These are phyloP conservation scores for Euphrasia arctica DNA, from an alignment of 305 asterid species.

Conservation along the genomic window DNA sequence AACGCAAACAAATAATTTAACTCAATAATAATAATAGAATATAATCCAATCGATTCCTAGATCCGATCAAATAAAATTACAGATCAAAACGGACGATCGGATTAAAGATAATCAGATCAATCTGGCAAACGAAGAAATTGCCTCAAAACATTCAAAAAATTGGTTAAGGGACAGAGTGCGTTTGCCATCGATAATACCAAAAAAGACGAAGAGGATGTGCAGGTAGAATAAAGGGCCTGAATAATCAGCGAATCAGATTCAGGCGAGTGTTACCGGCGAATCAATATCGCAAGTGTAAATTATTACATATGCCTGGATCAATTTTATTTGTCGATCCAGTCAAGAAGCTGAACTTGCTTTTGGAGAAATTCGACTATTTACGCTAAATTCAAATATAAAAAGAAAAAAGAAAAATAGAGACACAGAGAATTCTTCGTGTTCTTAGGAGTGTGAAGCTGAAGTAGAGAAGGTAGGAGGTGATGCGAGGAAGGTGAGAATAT, in stretches of 20 bases:
- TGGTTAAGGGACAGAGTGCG: conserved; percentile 71
- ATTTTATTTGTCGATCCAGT: conserved; percentile 31
- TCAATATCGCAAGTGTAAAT: conserved; percentile 47
- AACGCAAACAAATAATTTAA: not conserved
- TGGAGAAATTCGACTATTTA: too few species aligned
- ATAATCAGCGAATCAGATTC: conserved; percentile 51
- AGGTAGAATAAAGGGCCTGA: conserved; percentile 58
- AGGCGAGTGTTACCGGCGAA: conserved; percentile 70
- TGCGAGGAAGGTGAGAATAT: too few species aligned
- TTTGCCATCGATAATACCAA: conserved; percentile 27
- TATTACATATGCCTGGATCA: conserved; percentile 39
- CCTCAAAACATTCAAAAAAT: conserved; percentile 46
- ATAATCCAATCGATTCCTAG: not conserved
- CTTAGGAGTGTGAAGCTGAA: too few species aligned
- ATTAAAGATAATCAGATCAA: not conserved
- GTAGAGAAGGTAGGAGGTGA: too few species aligned
- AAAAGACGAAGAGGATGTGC: conserved; percentile 21
- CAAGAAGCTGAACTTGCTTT: conserved; percentile 73
- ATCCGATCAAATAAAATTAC: not conserved
- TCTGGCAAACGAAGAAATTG: conserved; percentile 64
- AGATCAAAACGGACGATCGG: not conserved
- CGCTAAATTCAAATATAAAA: too few species aligned
- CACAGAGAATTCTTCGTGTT: too few species aligned
- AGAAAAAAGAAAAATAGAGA: too few species aligned
- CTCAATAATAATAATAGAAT: not conserved